phyloP scores from a whole-genome alignment of 345 rosid species.

The Arabis alpina region DNA sequence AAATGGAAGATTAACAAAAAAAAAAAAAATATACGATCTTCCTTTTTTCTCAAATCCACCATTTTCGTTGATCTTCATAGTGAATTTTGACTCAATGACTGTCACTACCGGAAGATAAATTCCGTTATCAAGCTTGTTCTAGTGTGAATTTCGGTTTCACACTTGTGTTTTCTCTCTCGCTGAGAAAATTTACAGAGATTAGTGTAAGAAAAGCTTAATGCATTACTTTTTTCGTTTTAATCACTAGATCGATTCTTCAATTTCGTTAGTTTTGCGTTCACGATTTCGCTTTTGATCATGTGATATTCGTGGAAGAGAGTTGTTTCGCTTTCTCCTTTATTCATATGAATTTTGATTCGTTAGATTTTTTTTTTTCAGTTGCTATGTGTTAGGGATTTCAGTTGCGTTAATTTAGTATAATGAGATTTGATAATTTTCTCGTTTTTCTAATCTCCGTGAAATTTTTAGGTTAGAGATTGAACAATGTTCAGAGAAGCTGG shows the following conservation, averaged over 20 bases:
- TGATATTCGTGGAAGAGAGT: conserved; percentile 19
- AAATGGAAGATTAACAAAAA: background rate
- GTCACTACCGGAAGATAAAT: conserved; percentile 1
- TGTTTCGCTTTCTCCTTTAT: conserved; percentile 4
- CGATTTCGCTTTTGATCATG: conserved; percentile 33
- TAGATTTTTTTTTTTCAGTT: conserved; percentile 4
- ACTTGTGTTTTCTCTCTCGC: conserved; percentile 2
- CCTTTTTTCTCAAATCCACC: background rate
- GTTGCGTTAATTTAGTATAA: background rate
- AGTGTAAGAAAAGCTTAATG: conserved; percentile 37
- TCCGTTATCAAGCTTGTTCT: conserved; percentile 10
- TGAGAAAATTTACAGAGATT: background rate
- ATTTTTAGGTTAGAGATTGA: conserved; percentile 4
- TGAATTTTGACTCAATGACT: conserved; percentile 25
- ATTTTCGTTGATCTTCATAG: background rate
- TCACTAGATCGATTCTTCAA: conserved; percentile 27
- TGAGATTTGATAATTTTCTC: background rate
- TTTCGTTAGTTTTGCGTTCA: conserved; percentile 31
- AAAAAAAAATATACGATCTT: conserved; percentile 4
- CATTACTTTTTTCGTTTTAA: conserved; percentile 8
- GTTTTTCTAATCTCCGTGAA: background rate
- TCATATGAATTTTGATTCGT: background rate
- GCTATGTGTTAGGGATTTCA: conserved; percentile 14
- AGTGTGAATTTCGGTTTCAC: conserved; percentile 26
- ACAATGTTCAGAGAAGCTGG: conserved; percentile 43